phyloP scores from a whole-genome alignment of 2,329 filamentous ascomycete species.

The Colletotrichum simmondsii region DNA sequence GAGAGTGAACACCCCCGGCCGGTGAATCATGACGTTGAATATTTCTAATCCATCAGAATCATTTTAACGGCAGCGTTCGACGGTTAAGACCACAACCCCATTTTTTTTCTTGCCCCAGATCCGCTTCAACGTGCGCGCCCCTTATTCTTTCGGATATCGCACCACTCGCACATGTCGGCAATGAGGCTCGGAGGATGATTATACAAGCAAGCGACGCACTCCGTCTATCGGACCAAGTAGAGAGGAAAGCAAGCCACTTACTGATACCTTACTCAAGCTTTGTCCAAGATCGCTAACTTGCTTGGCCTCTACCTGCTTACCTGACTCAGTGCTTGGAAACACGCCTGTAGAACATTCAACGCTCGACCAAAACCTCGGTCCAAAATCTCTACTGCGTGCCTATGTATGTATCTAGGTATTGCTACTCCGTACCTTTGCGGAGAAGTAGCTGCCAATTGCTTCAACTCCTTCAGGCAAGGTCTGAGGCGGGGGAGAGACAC shows the following conservation, averaged over 20 bases:
- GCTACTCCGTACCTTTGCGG: background rate
- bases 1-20: background rate
- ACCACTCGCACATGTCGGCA: constrained; percentile 9
- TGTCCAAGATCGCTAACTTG: background rate
- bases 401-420: too few relatives aligned
- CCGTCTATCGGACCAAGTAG: background rate
- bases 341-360: too few relatives aligned
- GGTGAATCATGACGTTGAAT: background rate
- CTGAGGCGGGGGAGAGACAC: background rate
- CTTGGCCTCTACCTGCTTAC: background rate
- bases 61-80: background rate
- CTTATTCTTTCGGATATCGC: background rate
- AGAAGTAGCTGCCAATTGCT: background rate
- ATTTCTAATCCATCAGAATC: background rate
- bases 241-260: background rate
- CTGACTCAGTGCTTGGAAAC: too few relatives aligned
- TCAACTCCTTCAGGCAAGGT: background rate
- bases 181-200: background rate
- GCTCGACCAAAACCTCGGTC: background rate
- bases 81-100: background rate
- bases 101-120: background rate
- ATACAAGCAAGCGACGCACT: too few relatives aligned
- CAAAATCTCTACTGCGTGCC: too few relatives aligned
- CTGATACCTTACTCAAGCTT: background rate
- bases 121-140: background rate